These are phyloP conservation scores for Allomyces javanicus DNA, from an alignment of 192 early-diverging fungal species.

Conservation along the genomic window DNA sequence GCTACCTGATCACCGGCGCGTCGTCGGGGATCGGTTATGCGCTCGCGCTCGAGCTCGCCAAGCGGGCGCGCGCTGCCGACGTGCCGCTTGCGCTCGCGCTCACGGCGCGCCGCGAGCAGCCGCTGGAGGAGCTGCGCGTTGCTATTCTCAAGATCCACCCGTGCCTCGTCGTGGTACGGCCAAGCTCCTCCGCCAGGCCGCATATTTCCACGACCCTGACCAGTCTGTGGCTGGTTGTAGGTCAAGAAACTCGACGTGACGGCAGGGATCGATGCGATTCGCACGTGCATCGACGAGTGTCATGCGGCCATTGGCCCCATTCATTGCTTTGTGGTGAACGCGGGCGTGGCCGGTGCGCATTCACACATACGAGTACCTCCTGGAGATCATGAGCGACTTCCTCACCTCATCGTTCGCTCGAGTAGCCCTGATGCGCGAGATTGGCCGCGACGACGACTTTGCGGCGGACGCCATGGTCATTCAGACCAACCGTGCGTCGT, in stretches of 20 bases:
- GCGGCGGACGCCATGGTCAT: too few relatives aligned
- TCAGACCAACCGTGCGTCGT: background rate
- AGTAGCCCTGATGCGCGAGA: too few relatives aligned
- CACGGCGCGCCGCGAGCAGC: background rate
- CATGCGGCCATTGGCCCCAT: background rate
- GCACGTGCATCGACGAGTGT: background rate
- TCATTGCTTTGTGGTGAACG: background rate
- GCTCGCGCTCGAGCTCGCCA: background rate
- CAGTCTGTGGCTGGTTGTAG: background rate
- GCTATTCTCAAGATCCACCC: background rate
- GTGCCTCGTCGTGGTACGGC: too few relatives aligned
- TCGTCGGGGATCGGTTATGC: background rate
- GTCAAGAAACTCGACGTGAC: too few relatives aligned
- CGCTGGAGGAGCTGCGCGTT: background rate
- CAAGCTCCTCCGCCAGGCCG: too few relatives aligned
- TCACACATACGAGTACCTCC: too few relatives aligned
- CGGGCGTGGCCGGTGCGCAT: background rate
- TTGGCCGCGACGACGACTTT: too few relatives aligned
- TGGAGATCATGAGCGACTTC: too few relatives aligned
- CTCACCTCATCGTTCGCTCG: too few relatives aligned
- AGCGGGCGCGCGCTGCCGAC: background rate
- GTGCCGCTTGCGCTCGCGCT: background rate
- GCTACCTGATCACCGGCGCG: background rate
- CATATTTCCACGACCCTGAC: background rate
- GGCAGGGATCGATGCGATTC: background rate